Evolutionary conservation across 257 asterid species (phyloP), one percentile per base, ranked within the genome.

Genomic region (Ajuga chamaepitys): DNA sequence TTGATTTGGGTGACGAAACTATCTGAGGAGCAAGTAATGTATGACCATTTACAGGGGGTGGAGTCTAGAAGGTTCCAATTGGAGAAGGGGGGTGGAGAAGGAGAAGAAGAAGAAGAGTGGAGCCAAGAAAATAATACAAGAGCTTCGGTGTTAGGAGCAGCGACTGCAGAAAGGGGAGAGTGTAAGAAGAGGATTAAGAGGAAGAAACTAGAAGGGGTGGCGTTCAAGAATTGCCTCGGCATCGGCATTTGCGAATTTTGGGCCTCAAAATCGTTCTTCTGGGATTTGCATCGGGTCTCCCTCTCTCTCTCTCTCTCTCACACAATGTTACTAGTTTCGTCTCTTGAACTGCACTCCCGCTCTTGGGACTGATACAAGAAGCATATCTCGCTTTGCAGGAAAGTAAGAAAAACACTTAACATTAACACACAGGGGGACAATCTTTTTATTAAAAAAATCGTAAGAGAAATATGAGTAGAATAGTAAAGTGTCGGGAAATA

Each of bases 221-320:
- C 51, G 80, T 80, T 80, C 87, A 84, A 84, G 86, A 77, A 80
- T 56, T 75, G 86, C 84, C 84, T 82, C 91, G 85, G 75, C 95
- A 89, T 86, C 76, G 85, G 84, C 89, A 81, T 86, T 77, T 34
- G 80, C 85, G 65, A 67, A 54, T 13, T 4, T 70, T 64, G 73
- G 82, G 86, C 87, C 70, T 75, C 85, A 77, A 83, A 74, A 82
- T 74, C 67, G 71, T 70, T 72, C 75, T 76, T 78, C 77, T 67
- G 41, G 71, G 76, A 65, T 20, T 74, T 84, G 95, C 92, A 82
- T 87, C 74, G 82, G 81, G 73, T 62, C 66, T 72, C 82, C 67
- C 78, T 18, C 52, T 34, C 51, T 59, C 46, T 42, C 28, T n/a
- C 35, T 67, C 62, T 67, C 41, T 26, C 66, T 48, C 21, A 8